Evolutionary conservation across 2,329 filamentous ascomycete genomes (phyloP).

Genomic region (Aspergillus ruber): DNA sequence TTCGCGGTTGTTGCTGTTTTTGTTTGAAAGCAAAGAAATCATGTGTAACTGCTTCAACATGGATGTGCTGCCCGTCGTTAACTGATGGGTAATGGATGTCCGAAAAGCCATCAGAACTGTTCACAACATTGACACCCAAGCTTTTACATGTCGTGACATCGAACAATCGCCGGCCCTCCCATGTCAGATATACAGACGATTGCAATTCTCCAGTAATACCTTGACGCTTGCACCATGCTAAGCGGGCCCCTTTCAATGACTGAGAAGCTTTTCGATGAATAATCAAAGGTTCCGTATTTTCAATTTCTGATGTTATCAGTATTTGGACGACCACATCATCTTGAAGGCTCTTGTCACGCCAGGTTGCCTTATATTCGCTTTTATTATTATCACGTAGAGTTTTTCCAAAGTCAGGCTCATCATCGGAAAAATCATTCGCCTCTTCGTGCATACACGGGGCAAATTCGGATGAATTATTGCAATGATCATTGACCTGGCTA

Average conservation of each 20-base stretch:
- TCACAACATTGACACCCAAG: conserved; percentile 50
- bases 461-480: neutral
- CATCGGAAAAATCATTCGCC: neutral
- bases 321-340: conserved; percentile 54
- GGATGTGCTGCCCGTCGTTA: conserved; percentile 53
- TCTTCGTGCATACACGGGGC: neutral
- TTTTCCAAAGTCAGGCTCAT: neutral
- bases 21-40: conserved; percentile 46
- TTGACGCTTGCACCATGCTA: conserved; percentile 64
- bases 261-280: conserved; percentile 63
- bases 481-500: neutral
- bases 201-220: conserved; percentile 44
- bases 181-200: conserved; percentile 66
- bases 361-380: neutral
- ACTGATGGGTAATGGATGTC: conserved; percentile 37
- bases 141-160: conserved; percentile 66
- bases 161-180: conserved; percentile 66
- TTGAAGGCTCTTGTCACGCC: conserved; percentile 1
- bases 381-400: neutral
- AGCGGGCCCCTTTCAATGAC: conserved; percentile 58
- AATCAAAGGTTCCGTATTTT: conserved; percentile 54
- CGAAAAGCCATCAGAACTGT: neutral
- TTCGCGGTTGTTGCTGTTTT: neutral
- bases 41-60: conserved; percentile 70
- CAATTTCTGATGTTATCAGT: conserved; percentile 62